Conservation (phyloP, 352 stramenopile genomes). For the Globisporangium yorkense region DNA sequence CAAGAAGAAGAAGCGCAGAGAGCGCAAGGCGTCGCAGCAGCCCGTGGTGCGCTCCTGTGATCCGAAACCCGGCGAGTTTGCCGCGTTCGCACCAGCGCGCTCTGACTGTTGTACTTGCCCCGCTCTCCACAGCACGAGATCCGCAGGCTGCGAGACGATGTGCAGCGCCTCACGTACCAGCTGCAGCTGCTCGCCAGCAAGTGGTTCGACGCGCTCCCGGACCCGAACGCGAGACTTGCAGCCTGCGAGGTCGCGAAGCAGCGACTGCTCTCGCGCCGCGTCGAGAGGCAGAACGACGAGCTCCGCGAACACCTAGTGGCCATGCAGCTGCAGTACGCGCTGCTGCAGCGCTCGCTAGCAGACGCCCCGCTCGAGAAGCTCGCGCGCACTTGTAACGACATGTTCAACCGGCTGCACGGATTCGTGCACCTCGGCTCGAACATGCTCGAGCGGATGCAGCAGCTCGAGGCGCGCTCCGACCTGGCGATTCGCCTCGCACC, state of each 20-base stretch:
- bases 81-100: not conserved
- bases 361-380: constrained; percentile 35
- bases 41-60: not conserved
- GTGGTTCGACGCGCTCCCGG: constrained; percentile 32
- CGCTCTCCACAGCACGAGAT: not conserved
- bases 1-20: not conserved
- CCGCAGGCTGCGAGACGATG: not conserved
- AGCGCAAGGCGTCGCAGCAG: not conserved
- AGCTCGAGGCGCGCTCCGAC: constrained; percentile 32
- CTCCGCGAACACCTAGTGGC: constrained; percentile 44
- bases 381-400: constrained; percentile 22
- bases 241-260: constrained; percentile 48
- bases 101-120: not conserved
- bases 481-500: constrained; percentile 18
- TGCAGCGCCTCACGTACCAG: constrained; percentile 22
- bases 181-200: constrained; percentile 31
- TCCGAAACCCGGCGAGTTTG: too few relatives aligned
- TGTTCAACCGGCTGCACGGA: constrained; percentile 40
- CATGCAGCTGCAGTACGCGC: constrained; percentile 53
- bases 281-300: constrained; percentile 40
- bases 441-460: constrained; percentile 13
- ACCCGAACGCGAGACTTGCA: constrained; percentile 25
- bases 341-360: constrained; percentile 35
- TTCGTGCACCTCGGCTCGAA: constrained; percentile 19
- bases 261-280: constrained; percentile 34